Base-by-base conservation (phyloP, 2,329 filamentous ascomycete genomes). In the Ophiocordyceps australis region DNA sequence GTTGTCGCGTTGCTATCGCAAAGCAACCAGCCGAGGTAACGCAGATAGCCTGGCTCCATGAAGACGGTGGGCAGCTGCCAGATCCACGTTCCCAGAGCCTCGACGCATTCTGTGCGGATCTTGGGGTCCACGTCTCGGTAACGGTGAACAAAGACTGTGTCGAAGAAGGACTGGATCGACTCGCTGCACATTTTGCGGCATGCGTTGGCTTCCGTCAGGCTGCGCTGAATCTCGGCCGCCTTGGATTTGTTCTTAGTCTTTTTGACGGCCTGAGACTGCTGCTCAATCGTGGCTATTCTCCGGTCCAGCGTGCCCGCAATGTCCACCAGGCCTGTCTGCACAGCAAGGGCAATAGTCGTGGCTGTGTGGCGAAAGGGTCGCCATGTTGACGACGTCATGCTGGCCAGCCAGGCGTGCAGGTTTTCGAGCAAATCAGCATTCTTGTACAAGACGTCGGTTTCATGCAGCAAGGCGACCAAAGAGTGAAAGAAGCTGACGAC, bases 21-120 rank as follows among this genome's bases (percentile, higher is more conserved):
- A 17, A 98, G 62, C 42, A 93, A 74, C 89, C 89, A 98, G 27
- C 89, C 89, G 5, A 98, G 61, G 42, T 98, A 98, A 32, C 89
- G 74, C 26, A 98, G 58, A 50, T 93, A 93, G 38, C 76, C 66
- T 2, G 82, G 82, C 36, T 94, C 80, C 47, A 94, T 81, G 52
- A 93, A 98, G 23, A 80, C 66, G 24, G 82, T 81, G 3, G 85
- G 81, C 26, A 93, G 70, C 9, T 68, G 68, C 45, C 74, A 66
- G 37, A 95, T 91, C 89, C 89, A 98, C 21, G 73, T 66, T 16
- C 85, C 83, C 7, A 98, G 61, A 10, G 82, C 81, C 34, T 78
- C 72, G 14, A 92, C 74, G 43, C 86, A 94, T 41, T 94, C 86
- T 1, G 76, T 72, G 27, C 89, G 71, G 36, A 98, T 92, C 39